Evolutionary conservation across 2,329 filamentous ascomycete genomes (phyloP), one percentile per base, ranked within the genome.

Genomic region (Colletotrichum neosansevieriae): DNA sequence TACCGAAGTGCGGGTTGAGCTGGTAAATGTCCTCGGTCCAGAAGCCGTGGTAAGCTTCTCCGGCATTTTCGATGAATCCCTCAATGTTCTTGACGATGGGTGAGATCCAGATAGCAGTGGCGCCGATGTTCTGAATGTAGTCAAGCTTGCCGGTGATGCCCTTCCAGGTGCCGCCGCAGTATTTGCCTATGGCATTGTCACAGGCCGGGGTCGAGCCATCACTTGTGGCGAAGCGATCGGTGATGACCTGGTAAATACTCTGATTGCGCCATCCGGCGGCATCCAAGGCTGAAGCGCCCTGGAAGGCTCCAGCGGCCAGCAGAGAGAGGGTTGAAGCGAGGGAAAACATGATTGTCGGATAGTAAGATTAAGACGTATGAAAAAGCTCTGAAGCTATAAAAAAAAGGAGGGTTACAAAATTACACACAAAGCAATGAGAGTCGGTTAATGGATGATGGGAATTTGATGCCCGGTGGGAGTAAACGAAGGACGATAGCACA

Each of bases 151-250:
- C 80, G 17, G 81, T 82, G 45, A 87, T 78, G 13, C 85, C 85
- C 58, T 77, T 72, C 76, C 79, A 87, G 17, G 82, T 83, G 21
- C 85, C 85, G 44, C 84, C 84, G 65, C 85, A 87, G 74, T 86
- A 87, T 32, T 73, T 71, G 45, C 64, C 71, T 36, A 64, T 70
- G 38, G 72, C 67, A 56, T 29, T 50, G 34, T 77, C 73, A 56
- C 78, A 79, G 6, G 72, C 57, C 4, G 74, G 72, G 2, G 79
- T 79, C 34, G 80, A 80, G 12, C 77, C 78, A 58, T 80, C 76
- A 4, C 76, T 76, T 6, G 77, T 76, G 4, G 81, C 81, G 67
- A 81, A 83, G 6, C 81, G 77, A 69, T 83, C 81, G 12, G 81
- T 83, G 59, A 84, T 70, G 64, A 84, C 75, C 73, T 84, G 82